Evolutionary conservation across 768 basidiomycete species (phyloP), one percentile per base, ranked within the genome.

Genomic region (Termitomyces titanicus): DNA sequence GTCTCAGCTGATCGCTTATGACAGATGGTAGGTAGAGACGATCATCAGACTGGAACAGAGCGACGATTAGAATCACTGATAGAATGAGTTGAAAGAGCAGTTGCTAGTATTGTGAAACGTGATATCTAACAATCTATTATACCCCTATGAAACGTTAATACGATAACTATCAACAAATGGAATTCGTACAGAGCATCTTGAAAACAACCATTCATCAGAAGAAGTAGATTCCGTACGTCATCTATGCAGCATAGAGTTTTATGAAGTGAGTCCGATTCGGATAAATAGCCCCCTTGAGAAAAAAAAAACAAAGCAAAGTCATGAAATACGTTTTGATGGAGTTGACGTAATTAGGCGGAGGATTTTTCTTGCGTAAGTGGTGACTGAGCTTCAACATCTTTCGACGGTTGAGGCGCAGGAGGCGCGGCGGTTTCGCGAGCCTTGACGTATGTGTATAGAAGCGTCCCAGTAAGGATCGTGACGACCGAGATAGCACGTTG

Each of bases 401-500:
- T 60, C 2, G 45, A 35, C 11, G 59, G 51, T 39, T 43, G 53
- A 20, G 59, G 44, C 10, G 51, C 15, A 20, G 62, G 50, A 64
- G 60, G 18, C 56, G 51, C 47, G 68, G 70, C 24, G 71, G 70
- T 61, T 60, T 85, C 83, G 42, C 67, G 55, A 57, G 84, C 76
- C 63, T 86, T 85, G 58, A 79, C 68, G 75, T 81, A 86, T 3
- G 85, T 86, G 68, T 89, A 88, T 64, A 79, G 79, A 24, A 85
- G 64, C 2, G 86, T 89, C n/a, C 86, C 87, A 38, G 68, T 66
- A 5, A 87, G 79, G 60, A 88, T 88, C 54, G 78, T 79, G 2
- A 70, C 67, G 55, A 87, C 84, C 2, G 86, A 85, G 22, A 78
- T 70, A 9, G 72, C 77, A 29, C 86, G 86, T 17, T 83, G 84